phyloP scores from a whole-genome alignment of 1,139 yeast genomes.

The Debaryomycetaceae sp. region DNA sequence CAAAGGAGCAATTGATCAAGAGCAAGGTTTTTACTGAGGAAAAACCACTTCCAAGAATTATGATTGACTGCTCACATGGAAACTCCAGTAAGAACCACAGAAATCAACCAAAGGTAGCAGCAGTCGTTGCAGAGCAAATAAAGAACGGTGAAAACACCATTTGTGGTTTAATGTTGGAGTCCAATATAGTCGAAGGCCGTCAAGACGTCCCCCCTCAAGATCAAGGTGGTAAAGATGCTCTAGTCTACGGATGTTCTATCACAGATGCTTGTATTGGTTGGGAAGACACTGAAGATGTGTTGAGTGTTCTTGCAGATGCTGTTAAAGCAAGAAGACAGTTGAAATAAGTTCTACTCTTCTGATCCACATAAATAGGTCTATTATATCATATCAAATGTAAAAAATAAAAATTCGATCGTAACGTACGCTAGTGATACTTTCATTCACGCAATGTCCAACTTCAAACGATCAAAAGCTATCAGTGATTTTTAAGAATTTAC shows the following conservation, averaged over 20 bases:
- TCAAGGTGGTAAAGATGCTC: slow-evolving; percentile 64
- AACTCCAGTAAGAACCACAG: slow-evolving; percentile 86
- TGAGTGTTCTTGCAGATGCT: slow-evolving; percentile 70
- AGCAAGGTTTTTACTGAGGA: slow-evolving; percentile 49
- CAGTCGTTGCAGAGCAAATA: slow-evolving; percentile 73
- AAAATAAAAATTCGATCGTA: not conserved
- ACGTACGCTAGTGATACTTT: not conserved
- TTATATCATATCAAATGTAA: too few relatives aligned
- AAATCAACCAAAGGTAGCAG: slow-evolving; percentile 93
- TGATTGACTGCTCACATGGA: slow-evolving; percentile 98
- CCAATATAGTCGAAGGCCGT: slow-evolving; percentile 86
- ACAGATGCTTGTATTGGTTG: slow-evolving; percentile 96
- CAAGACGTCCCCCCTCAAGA: slow-evolving; percentile 77
- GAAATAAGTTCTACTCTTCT: slow-evolving; percentile 5
- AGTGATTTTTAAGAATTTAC: slow-evolving; percentile 9
- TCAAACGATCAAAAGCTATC: too few relatives aligned
- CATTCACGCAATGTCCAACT: not conserved
- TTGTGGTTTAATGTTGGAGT: slow-evolving; percentile 96
- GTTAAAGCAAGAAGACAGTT: slow-evolving; percentile 69
- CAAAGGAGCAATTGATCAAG: slow-evolving; percentile 60
- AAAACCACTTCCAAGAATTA: slow-evolving; percentile 63
- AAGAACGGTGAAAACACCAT: slow-evolving; percentile 70
- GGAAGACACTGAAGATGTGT: slow-evolving; percentile 74
- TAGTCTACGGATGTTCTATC: slow-evolving; percentile 89
- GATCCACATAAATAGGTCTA: not conserved